A percentile compares a stretch with the other conserved stretches of the same genome.
Conservation (phyloP, 129 eudicot species). For the Lactuca saligna region DNA sequence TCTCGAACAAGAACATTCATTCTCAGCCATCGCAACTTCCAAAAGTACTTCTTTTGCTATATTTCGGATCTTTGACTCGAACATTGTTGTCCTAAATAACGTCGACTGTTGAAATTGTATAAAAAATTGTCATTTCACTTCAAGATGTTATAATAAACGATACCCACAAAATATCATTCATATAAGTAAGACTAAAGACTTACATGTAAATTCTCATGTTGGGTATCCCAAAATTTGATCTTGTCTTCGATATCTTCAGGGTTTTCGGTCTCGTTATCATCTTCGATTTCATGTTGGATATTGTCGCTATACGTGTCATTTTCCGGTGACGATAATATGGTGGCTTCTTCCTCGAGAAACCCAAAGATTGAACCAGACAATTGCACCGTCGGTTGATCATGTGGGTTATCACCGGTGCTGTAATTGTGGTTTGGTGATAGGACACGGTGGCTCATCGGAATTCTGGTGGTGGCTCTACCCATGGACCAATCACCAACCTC, state of each 20-base stretch:
- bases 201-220: constrained; percentile 60
- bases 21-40: constrained; percentile 39
- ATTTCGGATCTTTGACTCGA: constrained; percentile 63
- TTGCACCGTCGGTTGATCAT: constrained; percentile 33
- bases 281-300: constrained; percentile 37
- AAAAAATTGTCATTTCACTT: neutral
- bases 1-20: constrained; percentile 52
- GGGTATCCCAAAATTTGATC: constrained; percentile 66
- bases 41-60: constrained; percentile 56
- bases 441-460: constrained; percentile 58
- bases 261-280: constrained; percentile 37
- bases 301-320: constrained; percentile 20
- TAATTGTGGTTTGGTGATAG: constrained; percentile 35
- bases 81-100: constrained; percentile 59
- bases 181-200: neutral
- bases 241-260: constrained; percentile 38
- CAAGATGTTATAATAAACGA: neutral
- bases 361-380: constrained; percentile 69
- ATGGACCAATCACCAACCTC: constrained; percentile 10
- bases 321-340: constrained; percentile 33
- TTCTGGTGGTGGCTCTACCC: constrained; percentile 45
- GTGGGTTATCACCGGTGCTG: constrained; percentile 27
- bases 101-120: constrained; percentile 41
- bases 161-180: neutral
- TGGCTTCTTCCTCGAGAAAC: constrained; percentile 52